Base-by-base conservation (phyloP, 1,284 basidiomycete species). In the Pseudomicrostroma phylloplanum region DNA sequence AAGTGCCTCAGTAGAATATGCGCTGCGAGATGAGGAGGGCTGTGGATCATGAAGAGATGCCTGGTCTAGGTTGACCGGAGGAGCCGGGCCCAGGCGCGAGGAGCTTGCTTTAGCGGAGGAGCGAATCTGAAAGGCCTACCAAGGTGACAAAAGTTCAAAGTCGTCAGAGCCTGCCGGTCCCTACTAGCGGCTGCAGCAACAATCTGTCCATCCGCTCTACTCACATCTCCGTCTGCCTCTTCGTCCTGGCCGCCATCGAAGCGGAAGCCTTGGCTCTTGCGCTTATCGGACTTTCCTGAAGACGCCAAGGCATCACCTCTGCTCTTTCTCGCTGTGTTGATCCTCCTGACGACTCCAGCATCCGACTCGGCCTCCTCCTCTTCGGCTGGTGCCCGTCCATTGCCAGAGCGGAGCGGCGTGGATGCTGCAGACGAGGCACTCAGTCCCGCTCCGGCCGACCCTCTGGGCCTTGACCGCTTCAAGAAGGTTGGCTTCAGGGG, bases 1-100 rank as follows among this genome's bases (percentile, higher is more conserved):
- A 36, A 64, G 60, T n/a, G 49, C 23, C 25, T 25, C 21, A 15
- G 62, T n/a, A 21, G 51, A 51, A 40, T 64, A 64, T 12, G 53
- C 13, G 13, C 21, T 23, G 17, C 21, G 26, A 17, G 51, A 25
- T 6, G 21, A 15, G 17, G 51, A 25, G 13, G 51, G 21, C 6
- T 23, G 21, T 7, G 15, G 21, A 54, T 54, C 51, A 25, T 54
- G n/a, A 19, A 54, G 19, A 19, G 21, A 23, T 19, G 51, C 51
- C 25, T 54, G 51, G 26, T 54, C 51, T 17, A 54, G 51, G 6
- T 6, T 54, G 51, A 25, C 15, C 7, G 51, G 51, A 15, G 26
- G 21, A 25, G 51, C 51, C 8, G 25, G 23, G 12, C 46, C 46
- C 7, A 23, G 12, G 23, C 46, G 46, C 17, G 46, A 23, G 30